These are phyloP conservation scores for Sphaerulina musiva DNA, from an alignment of 2,329 filamentous ascomycete genomes.

Conservation along the genomic window DNA sequence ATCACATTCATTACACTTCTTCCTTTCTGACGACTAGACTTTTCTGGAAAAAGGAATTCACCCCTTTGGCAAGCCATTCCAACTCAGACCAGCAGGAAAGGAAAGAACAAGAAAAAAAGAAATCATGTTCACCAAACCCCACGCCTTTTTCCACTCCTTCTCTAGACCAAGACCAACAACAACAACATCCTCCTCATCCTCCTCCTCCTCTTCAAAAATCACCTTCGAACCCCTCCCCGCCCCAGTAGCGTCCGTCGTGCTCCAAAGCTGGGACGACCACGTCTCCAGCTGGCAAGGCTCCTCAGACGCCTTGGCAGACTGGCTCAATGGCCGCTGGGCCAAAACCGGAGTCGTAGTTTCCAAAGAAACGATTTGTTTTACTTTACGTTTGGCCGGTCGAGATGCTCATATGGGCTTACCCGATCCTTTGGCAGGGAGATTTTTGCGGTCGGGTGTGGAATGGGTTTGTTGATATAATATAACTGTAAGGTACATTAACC, in stretches of 20 bases:
- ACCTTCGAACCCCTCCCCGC: constrained; percentile 15
- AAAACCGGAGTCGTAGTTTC: constrained; percentile 26
- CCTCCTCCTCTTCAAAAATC: constrained; percentile 6
- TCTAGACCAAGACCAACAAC: background rate
- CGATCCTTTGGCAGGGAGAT: constrained; percentile 16
- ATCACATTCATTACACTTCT: background rate
- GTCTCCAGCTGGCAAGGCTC: constrained; percentile 16
- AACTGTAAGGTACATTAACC: too few species aligned
- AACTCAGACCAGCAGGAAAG: too few species aligned
- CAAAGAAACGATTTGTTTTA: constrained; percentile 23
- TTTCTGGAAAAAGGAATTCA: too few species aligned
- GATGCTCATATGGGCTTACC: constrained; percentile 20
- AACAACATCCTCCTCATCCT: constrained; percentile 1
- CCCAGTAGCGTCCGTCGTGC: constrained; percentile 19
- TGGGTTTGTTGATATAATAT: background rate
- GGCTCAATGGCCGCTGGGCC: constrained; percentile 27
- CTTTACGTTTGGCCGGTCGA: constrained; percentile 17
- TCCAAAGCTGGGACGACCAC: constrained; percentile 21
- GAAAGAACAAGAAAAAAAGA: background rate
- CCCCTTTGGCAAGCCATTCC: too few species aligned
- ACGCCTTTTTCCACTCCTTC: background rate
- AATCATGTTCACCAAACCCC: background rate
- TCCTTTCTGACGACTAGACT: too few species aligned
- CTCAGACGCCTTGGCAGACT: constrained; percentile 26
- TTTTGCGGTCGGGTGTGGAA: constrained; percentile 7